Evolutionary conservation across 73 alveolate species (phyloP), one percentile per base, ranked within the genome.

Genomic region (Tetrahymena malaccensis): DNA sequence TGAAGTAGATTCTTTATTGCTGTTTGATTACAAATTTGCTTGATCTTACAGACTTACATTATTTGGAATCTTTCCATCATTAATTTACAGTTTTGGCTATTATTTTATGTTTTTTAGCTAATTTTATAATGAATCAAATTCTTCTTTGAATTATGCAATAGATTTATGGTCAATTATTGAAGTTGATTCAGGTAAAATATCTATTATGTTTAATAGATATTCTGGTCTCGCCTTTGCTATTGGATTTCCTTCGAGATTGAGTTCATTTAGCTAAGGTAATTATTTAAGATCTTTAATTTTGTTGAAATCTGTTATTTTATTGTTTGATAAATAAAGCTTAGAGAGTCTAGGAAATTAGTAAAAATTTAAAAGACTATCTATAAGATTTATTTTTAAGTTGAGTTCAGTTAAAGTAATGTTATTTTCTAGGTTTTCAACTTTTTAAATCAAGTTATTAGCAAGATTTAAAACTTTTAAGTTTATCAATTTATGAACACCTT

Each of bases 231-330:
- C 84, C 96, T 96, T 84, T 95, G 94, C 93, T 98, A 98, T 96
- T 21, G 99, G 99, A 93, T 98, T 98, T 37, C 98, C 99, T 83
- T 98, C 99, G 3, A 98, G 89, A 57, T 98, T 97, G 85, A 98
- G 96, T 93, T 98, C 99, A 58, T 96, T 96, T 40, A 98, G 94
- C 93, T 96, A 85, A 55, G 95, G 94, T 56, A 97, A 97, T 58
- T 94, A 97, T 56, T 96, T 98, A 38, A 98, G 94, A 70, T 97
- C 95, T n/a, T 96, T 70, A 35, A 98, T 97, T 85, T 97, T 96
- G 43, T 98, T 99, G 58, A 97, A 96, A 55, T 96, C 96, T 93
- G 97, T 98, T 35, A 98, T 96, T 96, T 97, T 98, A 93, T 98
- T 98, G 57, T 97, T 98, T 11, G 99, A 98, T 43, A 98, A 96